Conservation (phyloP, 2,329 filamentous ascomycete species). For the Pseudofabraea citricarpa region DNA sequence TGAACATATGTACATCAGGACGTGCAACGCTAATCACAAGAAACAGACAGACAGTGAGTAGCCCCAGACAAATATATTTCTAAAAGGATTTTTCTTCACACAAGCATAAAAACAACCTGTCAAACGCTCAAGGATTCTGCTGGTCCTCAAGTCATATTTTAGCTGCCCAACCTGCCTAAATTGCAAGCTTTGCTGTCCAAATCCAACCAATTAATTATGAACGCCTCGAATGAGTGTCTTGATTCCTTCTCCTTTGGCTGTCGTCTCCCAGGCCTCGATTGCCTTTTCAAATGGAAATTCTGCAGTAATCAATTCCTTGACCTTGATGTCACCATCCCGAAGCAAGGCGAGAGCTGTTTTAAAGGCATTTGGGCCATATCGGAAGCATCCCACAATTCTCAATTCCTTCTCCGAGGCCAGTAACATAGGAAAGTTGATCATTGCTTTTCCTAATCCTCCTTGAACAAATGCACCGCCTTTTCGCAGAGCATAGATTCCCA, state of each 20-base stretch:
- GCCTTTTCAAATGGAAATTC: constrained; percentile 39
- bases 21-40: too few relatives aligned
- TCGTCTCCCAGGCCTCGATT: constrained; percentile 35
- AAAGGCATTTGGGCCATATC: constrained; percentile 46
- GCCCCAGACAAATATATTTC: too few relatives aligned
- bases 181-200: too few relatives aligned
- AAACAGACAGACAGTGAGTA: too few relatives aligned
- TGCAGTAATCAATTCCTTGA: constrained; percentile 31
- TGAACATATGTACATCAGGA: too few relatives aligned
- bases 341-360: constrained; percentile 43
- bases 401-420: constrained; percentile 42
- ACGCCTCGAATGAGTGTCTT: constrained; percentile 16
- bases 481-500: constrained; percentile 37
- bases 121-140: too few relatives aligned
- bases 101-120: too few relatives aligned
- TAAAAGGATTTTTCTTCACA: too few relatives aligned
- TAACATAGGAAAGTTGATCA: constrained; percentile 45
- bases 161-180: too few relatives aligned
- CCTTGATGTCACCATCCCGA: constrained; percentile 13
- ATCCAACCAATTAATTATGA: not conserved
- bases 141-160: too few relatives aligned
- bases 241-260: constrained; percentile 14
- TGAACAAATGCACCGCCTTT: constrained; percentile 46
- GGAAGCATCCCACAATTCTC: constrained; percentile 44
- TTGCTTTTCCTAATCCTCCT: constrained; percentile 31